Base-by-base conservation (phyloP, 768 basidiomycete species). In the Boletales sp. region DNA sequence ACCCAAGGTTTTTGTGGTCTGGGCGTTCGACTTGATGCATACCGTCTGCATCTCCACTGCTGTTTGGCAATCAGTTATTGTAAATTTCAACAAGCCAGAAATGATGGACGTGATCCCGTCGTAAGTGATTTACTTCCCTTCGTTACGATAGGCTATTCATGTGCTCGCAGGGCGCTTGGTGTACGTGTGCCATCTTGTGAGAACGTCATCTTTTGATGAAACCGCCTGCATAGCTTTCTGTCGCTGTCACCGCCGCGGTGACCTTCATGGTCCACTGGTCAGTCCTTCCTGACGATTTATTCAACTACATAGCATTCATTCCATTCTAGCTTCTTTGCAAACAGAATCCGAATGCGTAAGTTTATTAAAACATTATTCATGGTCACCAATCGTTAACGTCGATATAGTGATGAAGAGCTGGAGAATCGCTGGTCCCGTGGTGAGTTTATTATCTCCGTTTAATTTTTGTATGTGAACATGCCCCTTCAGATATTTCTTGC, bases 221-320 rank as follows among this genome's bases (percentile, higher is more conserved):
- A 9, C 2, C 6, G 3, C 14, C 8, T 40, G 44, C 14, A 4
- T 39, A 68, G 66, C 63, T 68, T 15, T 68, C 66, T 30, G 66
- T 68, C 12, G 66, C 66, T 2, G 56, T 68, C 8, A 68, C 66
- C 4, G 66, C 66, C 4, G 14, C 33, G 9, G 51, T 68, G n/a
- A 68, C 66, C 0, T 68, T 68, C 49, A 55, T 70, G 46, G 66
- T 68, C 28, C 66, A 68, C n/a, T 69, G 66, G 66, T 66, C 1
- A 3, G 65, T 46, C 37, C 4, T 39, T 35, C 6, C 15, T 18
- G 14, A 18, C 1, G 10, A 14, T 17, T 21, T 28, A 2, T 34
- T 10, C 8, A 5, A 39, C 17, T 4, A 3, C 4, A 4, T 18
- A 0, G 9, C 32, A 19, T 8, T 3, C 25, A 14, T 25, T 25